phyloP scores from a whole-genome alignment of 2,329 filamentous ascomycete genomes.

The Epichloe aotearoae region DNA sequence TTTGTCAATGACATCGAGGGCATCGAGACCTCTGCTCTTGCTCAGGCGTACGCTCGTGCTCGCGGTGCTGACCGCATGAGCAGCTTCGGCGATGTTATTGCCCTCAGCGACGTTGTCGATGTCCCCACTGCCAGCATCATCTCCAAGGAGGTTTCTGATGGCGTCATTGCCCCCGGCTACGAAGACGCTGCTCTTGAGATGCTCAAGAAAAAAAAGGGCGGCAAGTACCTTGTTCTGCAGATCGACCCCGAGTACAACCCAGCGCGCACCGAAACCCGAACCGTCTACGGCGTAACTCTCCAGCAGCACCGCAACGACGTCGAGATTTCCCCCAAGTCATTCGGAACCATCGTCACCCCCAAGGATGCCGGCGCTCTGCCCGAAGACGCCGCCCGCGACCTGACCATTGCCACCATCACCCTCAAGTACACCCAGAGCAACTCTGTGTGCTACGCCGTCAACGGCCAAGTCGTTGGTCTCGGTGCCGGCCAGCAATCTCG shows the following conservation, averaged over 20 bases:
- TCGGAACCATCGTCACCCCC: slow-evolving; percentile 73
- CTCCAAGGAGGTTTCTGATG: slow-evolving; percentile 93
- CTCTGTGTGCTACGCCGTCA: slow-evolving; percentile 92
- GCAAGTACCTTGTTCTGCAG: slow-evolving; percentile 89
- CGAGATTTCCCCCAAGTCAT: slow-evolving; percentile 76
- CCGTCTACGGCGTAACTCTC: slow-evolving; percentile 80
- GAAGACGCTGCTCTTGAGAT: slow-evolving; percentile 76
- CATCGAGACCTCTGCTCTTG: slow-evolving; percentile 72
- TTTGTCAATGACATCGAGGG: slow-evolving; percentile 94
- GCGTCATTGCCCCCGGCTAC: slow-evolving; percentile 85
- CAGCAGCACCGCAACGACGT: slow-evolving; percentile 89
- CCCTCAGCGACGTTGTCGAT: slow-evolving; percentile 81
- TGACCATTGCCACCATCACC: slow-evolving; percentile 91
- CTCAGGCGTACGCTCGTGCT: slow-evolving; percentile 90
- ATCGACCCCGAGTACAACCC: slow-evolving; percentile 84
- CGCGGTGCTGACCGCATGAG: slow-evolving; percentile 97
- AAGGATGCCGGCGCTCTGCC: slow-evolving; percentile 63
- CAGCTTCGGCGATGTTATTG: slow-evolving; percentile 94
- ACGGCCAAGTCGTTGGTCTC: slow-evolving; percentile 86
- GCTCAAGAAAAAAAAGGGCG: slow-evolving; percentile 94
- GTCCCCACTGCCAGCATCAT: slow-evolving; percentile 94
- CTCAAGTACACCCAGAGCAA: slow-evolving; percentile 99
- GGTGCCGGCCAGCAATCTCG: slow-evolving; percentile 94
- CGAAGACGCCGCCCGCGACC: slow-evolving; percentile 71
- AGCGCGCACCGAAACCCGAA: slow-evolving; percentile 67